A percentile compares a stretch with the other conserved stretches of the same genome.
These are phyloP conservation scores for Blastobotrys ciferrii DNA, from an alignment of 1,139 yeast species.

Conservation along the genomic window DNA sequence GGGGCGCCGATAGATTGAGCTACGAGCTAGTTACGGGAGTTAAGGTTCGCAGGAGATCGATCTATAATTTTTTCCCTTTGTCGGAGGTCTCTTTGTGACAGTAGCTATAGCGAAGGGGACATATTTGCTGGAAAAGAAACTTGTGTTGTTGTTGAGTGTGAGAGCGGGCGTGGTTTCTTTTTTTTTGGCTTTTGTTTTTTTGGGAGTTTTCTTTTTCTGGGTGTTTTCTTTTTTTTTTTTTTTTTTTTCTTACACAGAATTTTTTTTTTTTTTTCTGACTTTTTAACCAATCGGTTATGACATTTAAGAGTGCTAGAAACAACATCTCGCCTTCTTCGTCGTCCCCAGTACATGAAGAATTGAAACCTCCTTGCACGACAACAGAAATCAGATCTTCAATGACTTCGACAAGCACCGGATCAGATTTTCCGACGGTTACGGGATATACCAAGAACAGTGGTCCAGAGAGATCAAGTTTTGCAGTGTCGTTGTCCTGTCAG, in stretches of 20 bases:
- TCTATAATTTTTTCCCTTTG: no score
- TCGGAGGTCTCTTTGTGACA: no score
- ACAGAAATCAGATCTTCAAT: conserved; percentile 10
- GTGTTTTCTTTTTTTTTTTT: neutral
- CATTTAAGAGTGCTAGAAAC: conserved; percentile 3
- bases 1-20: neutral
- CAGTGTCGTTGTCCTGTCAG: conserved; percentile 6
- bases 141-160: neutral
- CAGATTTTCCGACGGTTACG: conserved; percentile 6
- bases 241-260: neutral
- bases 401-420: conserved; percentile 5
- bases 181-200: conserved; percentile 5
- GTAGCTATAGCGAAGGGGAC: no score
- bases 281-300: conserved; percentile 2
- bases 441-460: conserved; percentile 13
- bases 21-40: no score
- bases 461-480: conserved; percentile 9
- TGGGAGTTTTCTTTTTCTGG: conserved; percentile 1
- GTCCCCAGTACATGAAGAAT: conserved; percentile 6
- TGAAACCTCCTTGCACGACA: conserved; percentile 7
- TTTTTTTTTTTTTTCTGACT: neutral
- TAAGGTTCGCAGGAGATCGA: no score
- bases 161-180: neutral
- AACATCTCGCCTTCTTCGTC: no score
- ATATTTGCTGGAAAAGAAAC: no score